Evolutionary conservation across 2,329 filamentous ascomycete genomes (phyloP).

Genomic region (Fusarium transvaalense): DNA sequence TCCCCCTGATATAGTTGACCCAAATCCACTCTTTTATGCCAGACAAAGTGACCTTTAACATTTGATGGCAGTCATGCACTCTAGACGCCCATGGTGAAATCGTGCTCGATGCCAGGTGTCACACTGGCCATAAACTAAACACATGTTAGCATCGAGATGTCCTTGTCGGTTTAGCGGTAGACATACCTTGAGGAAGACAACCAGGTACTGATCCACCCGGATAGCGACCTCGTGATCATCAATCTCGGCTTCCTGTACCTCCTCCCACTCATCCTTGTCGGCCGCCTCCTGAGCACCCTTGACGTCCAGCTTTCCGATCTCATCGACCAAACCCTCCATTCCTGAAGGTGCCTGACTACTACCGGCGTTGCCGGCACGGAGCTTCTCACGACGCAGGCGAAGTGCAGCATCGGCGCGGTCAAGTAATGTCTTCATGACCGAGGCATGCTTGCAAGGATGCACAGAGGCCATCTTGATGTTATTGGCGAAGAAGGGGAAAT

Average conservation of each 20-base stretch:
- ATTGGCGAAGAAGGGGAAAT: conserved; percentile 94
- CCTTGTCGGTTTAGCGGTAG: background rate
- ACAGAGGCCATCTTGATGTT: conserved; percentile 96
- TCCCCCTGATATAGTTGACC: conserved; percentile 25
- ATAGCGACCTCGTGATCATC: conserved; percentile 83
- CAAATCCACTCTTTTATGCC: conserved; percentile 7
- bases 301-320: conserved; percentile 75
- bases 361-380: conserved; percentile 65
- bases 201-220: conserved; percentile 87
- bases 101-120: conserved; percentile 80
- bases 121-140: conserved; percentile 83
- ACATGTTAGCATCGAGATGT: conserved; percentile 4
- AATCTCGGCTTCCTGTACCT: conserved; percentile 69
- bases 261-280: conserved; percentile 74
- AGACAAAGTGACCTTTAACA: background rate
- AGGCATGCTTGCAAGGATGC: conserved; percentile 96
- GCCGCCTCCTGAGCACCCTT: conserved; percentile 65
- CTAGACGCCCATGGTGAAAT: conserved; percentile 47
- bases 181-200: conserved; percentile 85
- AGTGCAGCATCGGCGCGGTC: conserved; percentile 95
- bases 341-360: conserved; percentile 57
- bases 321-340: conserved; percentile 88
- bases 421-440: conserved; percentile 97
- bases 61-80: background rate
- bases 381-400: conserved; percentile 87